Conservation (phyloP, 148 eudicot genomes). For the Rhododendron williamsianum region DNA sequence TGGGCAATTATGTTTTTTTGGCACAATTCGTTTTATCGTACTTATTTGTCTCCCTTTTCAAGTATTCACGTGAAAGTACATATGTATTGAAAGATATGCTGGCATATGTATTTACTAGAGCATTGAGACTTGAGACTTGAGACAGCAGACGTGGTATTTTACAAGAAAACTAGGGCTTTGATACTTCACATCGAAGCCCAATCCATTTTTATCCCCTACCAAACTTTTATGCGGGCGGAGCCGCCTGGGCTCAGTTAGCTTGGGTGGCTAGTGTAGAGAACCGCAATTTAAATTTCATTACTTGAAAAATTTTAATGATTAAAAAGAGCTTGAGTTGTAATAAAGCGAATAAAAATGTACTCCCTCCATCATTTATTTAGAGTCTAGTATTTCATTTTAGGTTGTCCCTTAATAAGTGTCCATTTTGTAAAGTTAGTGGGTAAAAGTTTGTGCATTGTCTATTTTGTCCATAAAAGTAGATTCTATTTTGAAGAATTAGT, state of each 20-base stretch:
- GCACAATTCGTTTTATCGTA: neutral
- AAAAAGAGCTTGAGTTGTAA: no score
- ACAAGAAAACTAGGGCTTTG: neutral
- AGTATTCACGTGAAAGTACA: neutral
- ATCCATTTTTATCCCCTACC: neutral
- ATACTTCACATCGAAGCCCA: neutral
- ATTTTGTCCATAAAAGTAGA: no score
- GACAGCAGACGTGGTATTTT: neutral
- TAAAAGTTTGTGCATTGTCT: no score
- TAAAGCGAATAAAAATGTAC: no score
- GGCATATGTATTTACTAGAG: neutral
- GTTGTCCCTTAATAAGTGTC: no score
- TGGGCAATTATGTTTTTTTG: neutral
- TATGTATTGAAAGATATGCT: neutral
- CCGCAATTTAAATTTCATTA: no score
- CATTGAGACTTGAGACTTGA: neutral
- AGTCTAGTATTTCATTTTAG: no score
- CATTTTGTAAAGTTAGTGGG: no score
- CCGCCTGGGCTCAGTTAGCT: neutral
- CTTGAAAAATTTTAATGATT: no score
- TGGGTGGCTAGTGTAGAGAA: no score
- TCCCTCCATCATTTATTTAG: no score
- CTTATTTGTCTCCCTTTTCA: neutral
- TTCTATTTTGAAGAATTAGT: no score
- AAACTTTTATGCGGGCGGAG: neutral